Evolutionary conservation across 345 rosid genomes (phyloP).

Genomic region (Geranium rotundifolium): DNA sequence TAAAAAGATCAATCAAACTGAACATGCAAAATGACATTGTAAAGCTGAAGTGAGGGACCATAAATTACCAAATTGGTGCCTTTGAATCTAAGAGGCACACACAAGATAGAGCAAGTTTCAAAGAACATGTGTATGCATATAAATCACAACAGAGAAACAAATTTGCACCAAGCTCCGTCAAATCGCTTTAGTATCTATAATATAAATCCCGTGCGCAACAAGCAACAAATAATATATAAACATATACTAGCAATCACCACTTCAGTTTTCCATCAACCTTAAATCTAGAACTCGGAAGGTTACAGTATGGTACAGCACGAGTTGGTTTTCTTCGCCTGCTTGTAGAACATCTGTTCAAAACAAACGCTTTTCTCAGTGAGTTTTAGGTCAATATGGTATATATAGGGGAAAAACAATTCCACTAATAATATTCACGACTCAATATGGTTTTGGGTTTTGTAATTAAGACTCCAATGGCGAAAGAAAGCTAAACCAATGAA

Average conservation of each 20-base stretch:
- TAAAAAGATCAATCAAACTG: no score
- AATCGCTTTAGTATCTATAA: background rate
- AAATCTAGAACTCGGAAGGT: slow-evolving; percentile 12
- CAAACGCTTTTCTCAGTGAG: background rate
- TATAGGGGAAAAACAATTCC: background rate
- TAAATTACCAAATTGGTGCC: no score
- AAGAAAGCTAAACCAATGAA: no score
- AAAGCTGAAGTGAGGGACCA: no score
- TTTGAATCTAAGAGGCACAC: no score
- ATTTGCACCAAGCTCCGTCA: background rate
- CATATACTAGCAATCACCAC: background rate
- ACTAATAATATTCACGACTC: no score
- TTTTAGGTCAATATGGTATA: background rate
- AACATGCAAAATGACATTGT: no score
- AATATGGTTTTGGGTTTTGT: no score
- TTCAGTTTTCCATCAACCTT: background rate
- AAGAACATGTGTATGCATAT: no score
- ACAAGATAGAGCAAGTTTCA: no score
- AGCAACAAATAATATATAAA: background rate
- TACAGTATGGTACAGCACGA: slow-evolving; percentile 84
- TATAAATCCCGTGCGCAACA: background rate
- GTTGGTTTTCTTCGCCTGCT: slow-evolving; percentile 94
- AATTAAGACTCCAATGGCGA: no score
- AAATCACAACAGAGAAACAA: no score
- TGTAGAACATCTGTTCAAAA: slow-evolving; percentile 90